Evolutionary conservation across 768 basidiomycete genomes (phyloP).

Genomic region (Austroboletus festivus): DNA sequence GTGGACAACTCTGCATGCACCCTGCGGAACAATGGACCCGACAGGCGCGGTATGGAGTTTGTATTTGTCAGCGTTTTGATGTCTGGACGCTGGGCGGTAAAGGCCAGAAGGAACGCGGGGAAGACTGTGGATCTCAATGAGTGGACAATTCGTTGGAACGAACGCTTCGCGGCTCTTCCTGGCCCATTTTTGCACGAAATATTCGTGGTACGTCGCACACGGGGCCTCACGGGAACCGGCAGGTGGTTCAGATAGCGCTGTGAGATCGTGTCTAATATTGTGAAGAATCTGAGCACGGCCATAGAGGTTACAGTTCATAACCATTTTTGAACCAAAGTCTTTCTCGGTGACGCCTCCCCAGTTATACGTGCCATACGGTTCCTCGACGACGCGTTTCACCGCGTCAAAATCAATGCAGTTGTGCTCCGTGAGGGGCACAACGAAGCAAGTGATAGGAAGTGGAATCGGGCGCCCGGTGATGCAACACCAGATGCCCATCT

Average conservation of each 20-base stretch:
- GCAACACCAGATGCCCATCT: constrained; percentile 56
- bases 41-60: constrained; percentile 20
- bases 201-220: constrained; percentile 56
- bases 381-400: constrained; percentile 47
- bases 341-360: constrained; percentile 53
- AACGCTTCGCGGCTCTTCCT: constrained; percentile 40
- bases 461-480: constrained; percentile 57
- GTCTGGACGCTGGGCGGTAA: constrained; percentile 34
- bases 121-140: constrained; percentile 54
- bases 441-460: constrained; percentile 53
- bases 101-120: constrained; percentile 40
- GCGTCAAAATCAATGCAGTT: constrained; percentile 54
- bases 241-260: constrained; percentile 57
- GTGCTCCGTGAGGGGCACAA: constrained; percentile 59
- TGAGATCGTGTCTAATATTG: constrained; percentile 60
- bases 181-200: constrained; percentile 54
- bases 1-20: constrained; percentile 51
- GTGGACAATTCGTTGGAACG: constrained; percentile 55
- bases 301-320: constrained; percentile 52
- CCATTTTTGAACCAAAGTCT: constrained; percentile 48
- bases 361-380: constrained; percentile 49
- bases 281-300: constrained; percentile 58
- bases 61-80: constrained; percentile 27
- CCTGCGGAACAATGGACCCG: constrained; percentile 39
- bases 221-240: constrained; percentile 47